Evolutionary conservation across 2,329 filamentous ascomycete species (phyloP).

Genomic region (Botrytis hyacinthi): DNA sequence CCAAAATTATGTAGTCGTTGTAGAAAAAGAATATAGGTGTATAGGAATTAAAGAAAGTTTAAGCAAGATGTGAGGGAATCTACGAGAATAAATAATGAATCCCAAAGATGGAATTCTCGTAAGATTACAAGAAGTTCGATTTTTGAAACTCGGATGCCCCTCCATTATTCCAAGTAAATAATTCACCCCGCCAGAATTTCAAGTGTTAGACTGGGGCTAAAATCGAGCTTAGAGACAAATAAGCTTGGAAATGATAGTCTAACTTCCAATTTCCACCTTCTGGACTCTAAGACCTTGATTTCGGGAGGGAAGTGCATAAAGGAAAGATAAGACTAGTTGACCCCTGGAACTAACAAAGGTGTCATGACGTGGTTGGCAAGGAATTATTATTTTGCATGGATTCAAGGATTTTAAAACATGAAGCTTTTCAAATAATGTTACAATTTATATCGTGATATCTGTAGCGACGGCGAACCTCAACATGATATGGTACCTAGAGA

Average conservation of each 20-base stretch:
- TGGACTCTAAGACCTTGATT: not conserved
- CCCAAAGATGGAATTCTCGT: not conserved
- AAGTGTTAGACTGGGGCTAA: not conserved
- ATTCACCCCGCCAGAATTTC: not conserved
- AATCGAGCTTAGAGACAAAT: not conserved
- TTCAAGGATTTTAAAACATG: not conserved
- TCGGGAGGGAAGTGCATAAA: not conserved
- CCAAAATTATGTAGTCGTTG: not conserved
- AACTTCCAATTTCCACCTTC: not conserved
- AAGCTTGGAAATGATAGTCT: not conserved
- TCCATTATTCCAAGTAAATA: conserved; percentile 9
- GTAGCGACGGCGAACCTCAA: not conserved
- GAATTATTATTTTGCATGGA: not conserved
- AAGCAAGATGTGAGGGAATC: not conserved
- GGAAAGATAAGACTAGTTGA: not conserved
- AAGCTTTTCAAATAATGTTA: not conserved
- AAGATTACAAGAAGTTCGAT: not conserved
- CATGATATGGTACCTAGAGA: not conserved
- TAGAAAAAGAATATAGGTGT: not conserved
- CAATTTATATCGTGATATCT: not conserved
- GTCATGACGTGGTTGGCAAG: not conserved
- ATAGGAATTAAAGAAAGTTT: not conserved
- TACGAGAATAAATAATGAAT: not conserved
- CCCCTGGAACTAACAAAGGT: not conserved
- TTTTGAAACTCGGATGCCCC: not conserved